Base-by-base conservation (phyloP, 768 basidiomycete genomes). In the Rhizopogon vesiculosus region DNA sequence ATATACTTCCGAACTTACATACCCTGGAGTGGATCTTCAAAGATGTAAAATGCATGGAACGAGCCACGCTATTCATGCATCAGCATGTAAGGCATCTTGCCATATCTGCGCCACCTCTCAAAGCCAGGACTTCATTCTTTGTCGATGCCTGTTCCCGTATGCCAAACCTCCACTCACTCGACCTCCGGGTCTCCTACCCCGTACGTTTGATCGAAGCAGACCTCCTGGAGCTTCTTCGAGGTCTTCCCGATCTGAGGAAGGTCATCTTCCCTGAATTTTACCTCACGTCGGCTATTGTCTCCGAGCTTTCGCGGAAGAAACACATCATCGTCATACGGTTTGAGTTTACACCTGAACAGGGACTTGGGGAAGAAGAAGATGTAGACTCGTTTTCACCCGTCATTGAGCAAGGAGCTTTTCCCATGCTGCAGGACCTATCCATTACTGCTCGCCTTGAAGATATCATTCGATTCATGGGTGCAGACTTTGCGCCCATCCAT, bases 51-150 rank as follows among this genome's bases (percentile, higher is more conserved):
- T 61, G 67, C 16, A 61, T 72, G 62, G 69, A 73, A 22, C 66
- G 68, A n/a, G 71, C 74, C 42, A 74, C 82, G 28, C 61, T 85
- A 53, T 86, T 87, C 67, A 83, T 87, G 76, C 81, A 84, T 62
- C 66, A 69, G 38, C 75, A 73, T 44, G 69, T 87, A 54, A 80
- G 72, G 58, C 56, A 69, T 40, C 70, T 78, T 51, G 48, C 60
- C 38, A 71, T 56, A 67, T 75, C 57, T 51, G 68, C 63, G 38
- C 69, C 59, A 16, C 65, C 63, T n/a, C 40, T 1, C 13, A 48
- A 33, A 41, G 41, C 52, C 5, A 57, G 55, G 51, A 43, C 66
- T 72, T 8, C 46, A 15, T 48, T 48, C 51, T 75, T 74, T 48
- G 60, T 70, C 41, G 74, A 78, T 44, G 59, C 85, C 10, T 69